Base-by-base conservation (phyloP, 1,139 yeast species). In the Wickerhamiella infanticola region DNA sequence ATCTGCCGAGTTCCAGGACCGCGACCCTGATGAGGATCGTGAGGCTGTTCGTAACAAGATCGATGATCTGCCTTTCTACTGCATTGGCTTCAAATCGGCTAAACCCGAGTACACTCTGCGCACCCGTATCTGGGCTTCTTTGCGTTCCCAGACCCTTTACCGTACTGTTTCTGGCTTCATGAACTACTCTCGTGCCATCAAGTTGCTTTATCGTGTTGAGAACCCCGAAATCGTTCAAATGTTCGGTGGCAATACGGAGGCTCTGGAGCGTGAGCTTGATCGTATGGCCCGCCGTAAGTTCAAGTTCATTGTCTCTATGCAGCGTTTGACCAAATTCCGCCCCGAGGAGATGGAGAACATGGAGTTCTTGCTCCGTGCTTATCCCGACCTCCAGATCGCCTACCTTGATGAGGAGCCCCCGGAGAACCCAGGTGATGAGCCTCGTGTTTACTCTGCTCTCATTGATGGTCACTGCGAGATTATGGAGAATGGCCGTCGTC, bases 211-310 rank as follows among this genome's bases (percentile, higher is more conserved):
- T 74, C 85, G 98, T 71, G 98, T 90, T 61, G 98, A 90, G 69
- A 90, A 90, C 69, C 98, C 98, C 47, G 98, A 90, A 69, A 86
- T 93, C 63, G 98, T 90, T 45, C 95, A 85, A 71, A 82, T 84
- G 80, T 85, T 84, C 64, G 98, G 97, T 58, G 98, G 98, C 57
- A 94, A 90, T 64, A 95, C 97, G 50, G 98, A 90, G 59, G 75
- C 77, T 57, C 73, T 90, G 59, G 98, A 90, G 71, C 78, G 88
- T 64, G 98, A 94, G 64, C 77, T 90, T 56, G 98, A 90, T 70
- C 82, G 90, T 63, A 93, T 90, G 98, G 97, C 99, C 36, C 83
- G 98, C 74, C 81, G 99, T 73, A 90, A 93, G 71, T 93, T 90
- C 76, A 85, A 86, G 72, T 88, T 90, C 62, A 74, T 88, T 65